A percentile compares a stretch with the other conserved stretches of the same genome.
phyloP scores from a whole-genome alignment of 805 yeast genomes.

The Saccharomycopsis microspora region DNA sequence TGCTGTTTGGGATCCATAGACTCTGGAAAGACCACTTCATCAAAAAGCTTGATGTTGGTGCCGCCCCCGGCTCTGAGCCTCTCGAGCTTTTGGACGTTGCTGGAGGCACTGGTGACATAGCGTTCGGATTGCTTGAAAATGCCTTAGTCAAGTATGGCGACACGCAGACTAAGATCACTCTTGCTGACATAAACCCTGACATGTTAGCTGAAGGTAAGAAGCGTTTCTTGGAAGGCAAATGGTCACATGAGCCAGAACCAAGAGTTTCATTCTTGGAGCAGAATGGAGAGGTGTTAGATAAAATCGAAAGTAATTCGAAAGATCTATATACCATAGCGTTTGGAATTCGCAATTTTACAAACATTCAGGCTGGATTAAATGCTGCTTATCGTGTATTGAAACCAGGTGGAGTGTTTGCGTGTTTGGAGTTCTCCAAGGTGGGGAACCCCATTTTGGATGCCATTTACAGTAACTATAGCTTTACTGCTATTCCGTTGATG shows the following conservation, averaged over 20 bases:
- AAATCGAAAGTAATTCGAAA: conserved; percentile 75
- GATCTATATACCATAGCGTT: conserved; percentile 95
- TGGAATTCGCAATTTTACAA: conserved; percentile 93
- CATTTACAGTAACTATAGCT: conserved; percentile 79
- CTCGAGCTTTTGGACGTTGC: conserved; percentile 89
- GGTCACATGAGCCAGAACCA: conserved; percentile 31
- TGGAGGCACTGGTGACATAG: conserved; percentile 98
- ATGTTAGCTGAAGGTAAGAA: conserved; percentile 88
- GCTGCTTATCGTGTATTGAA: conserved; percentile 90
- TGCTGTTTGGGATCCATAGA: conserved; percentile 92
- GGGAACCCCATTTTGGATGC: conserved; percentile 66
- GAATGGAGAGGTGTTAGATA: conserved; percentile 82
- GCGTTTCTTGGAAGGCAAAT: conserved; percentile 52
- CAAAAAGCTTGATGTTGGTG: conserved; percentile 81
- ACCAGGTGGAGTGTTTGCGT: conserved; percentile 97
- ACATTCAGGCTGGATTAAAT: conserved; percentile 83
- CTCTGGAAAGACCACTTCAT: conserved; percentile 91
- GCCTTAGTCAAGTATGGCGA: conserved; percentile 75
- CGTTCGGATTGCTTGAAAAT: conserved; percentile 86
- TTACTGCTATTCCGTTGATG: conserved; percentile 79
- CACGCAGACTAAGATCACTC: conserved; percentile 65
- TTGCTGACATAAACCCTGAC: conserved; percentile 90
- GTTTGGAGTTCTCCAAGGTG: conserved; percentile 90
- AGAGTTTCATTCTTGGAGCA: conserved; percentile 78
- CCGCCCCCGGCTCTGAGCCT: conserved; percentile 78